Evolutionary conservation across 257 asterid genomes (phyloP), one percentile per base, ranked within the genome.

Genomic region (Voacanga thouarsii): DNA sequence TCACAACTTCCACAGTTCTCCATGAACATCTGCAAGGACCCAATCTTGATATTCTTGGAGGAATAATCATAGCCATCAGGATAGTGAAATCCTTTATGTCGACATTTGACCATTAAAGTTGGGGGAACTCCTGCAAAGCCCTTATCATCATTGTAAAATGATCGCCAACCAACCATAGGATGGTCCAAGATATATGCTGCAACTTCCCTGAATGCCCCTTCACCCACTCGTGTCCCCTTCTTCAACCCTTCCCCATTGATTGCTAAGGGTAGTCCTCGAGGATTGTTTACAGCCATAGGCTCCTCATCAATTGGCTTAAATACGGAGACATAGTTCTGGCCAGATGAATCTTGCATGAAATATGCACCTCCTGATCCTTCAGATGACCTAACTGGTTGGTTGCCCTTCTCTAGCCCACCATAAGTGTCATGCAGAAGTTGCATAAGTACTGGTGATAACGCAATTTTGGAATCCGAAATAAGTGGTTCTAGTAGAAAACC

Each of bases 111-210:
- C 90, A 92, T 85, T 23, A 87, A 75, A 44, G 96, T 92, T 18
- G 93, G 94, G 19, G 92, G 97, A 63, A 90, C 96, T 74, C 94
- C 93, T 23, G 96, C 87, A 87, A 90, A 92, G 75, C 97, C 97
- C 75, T 79, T 86, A 79, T 82, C 89, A 15, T 89, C 86, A 41
- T 80, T 63, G 56, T n/a, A 57, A 69, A 43, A 8, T 23, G 86
- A 79, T 59, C 87, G 88, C 18, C 81, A 82, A 63, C 91, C 92
- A 24, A 85, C 82, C 47, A 18, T 78, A 12, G 91, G 94, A 84
- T 89, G 90, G 79, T 92, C 97, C 87, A 92, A 82, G 74, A 92
- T 84, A 78, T 90, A 92, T 0, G 94, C 97, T 4, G 96, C 94
- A 76, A 92, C 96, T 86, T 92, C 97, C 85, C 96, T 81, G 0